Evolutionary conservation across 345 rosid genomes (phyloP), one percentile per base, ranked within the genome.

Genomic region (Laguncularia racemosa): DNA sequence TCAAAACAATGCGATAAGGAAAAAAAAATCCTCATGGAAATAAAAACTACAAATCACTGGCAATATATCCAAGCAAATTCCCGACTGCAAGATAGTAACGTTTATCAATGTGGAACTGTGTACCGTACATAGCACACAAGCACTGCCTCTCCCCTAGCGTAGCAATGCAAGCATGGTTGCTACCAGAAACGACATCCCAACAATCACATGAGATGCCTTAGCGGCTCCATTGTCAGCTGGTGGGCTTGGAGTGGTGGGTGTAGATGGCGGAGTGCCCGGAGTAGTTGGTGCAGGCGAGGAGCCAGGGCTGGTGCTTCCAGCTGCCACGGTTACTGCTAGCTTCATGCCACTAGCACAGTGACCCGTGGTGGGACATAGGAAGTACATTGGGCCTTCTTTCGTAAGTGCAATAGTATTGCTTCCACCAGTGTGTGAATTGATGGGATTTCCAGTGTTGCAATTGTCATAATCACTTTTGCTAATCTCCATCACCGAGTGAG

Each of bases 261-360:
- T 38, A 5, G 67, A 5, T 3, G 58, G 44, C 0, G 80, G 52
- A 11, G 72, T 59, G 18, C 51, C 53, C 1, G 83, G n/a, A n/a
- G n/a, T n/a, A n/a, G n/a, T n/a, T n/a, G n/a, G 33, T 12, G 61
- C 52, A 12, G 79, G 54, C 0, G 66, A 48, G 14, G 70, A 6
- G 44, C 76, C 46, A 13, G 76, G 55, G 13, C 48, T 13, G 26
- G 46, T 50, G 57, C 66, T 58, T 18, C 69, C 16, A 44, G 73
- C 59, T 14, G 73, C 80, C 2, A 78, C 81, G n/a, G 8, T 71
- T 46, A 84, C 15, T 0, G 72, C 48, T 1, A 84, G 63, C 71
- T 78, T 84, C 90, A 84, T 84, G 59, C 86, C 90, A 0, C 52
- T 13, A 13, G 47, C 3, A 38, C 84, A 84, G 23, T 84, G 86